Evolutionary conservation across 176 grass and related monocot species (phyloP), one percentile per base, ranked within the genome.

Genomic region (Musa beccarii): DNA sequence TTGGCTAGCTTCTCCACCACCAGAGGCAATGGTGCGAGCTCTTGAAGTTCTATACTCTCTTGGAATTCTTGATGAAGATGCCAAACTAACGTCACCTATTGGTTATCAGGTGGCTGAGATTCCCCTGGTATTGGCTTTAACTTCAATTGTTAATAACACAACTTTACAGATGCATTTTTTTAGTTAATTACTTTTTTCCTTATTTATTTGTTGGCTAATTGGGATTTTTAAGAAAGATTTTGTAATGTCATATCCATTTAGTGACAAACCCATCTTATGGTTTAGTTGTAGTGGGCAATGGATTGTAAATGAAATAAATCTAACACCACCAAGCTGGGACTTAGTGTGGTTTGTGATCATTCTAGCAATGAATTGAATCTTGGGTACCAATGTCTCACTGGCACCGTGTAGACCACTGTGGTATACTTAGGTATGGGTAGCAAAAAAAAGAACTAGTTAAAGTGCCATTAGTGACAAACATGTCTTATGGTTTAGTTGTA

Each of bases 1-100:
- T 93, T 97, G 94, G 94, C 85, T 92, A 79, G 84, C 94, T 83
- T 90, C 94, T 87, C 94, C 94, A 83, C 87, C 94, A 72, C 81
- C 87, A 64, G 94, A 93, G 74, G 87, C 94, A 85, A 93, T 93
- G 90, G 81, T 91, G 43, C 87, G 94, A 19, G 94, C 86, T 79
- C 85, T 97, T 16, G 94, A 97, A 84, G 80, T 97, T 85, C 79
- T 97, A 23, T 97, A 89, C 79, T 97, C 88, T 62, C 78, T 97
- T 21, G 87, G 87, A 66, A 97, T 97, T 78, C 79, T 97, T 56
- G 88, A 97, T 84, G 87, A 87, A 85, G 94, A 97, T 85, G 94
- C 86, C 78, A 97, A 97, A 86, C 73, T 97, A 66, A 97, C 90
- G 64, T 92, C 87, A 52, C 94, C 94, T 8, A 80, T 81, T 75